A percentile compares a stretch with the other conserved stretches of the same genome.
Evolutionary conservation across 2,329 filamentous ascomycete species (phyloP).

Genomic region (Boeremia exigua): DNA sequence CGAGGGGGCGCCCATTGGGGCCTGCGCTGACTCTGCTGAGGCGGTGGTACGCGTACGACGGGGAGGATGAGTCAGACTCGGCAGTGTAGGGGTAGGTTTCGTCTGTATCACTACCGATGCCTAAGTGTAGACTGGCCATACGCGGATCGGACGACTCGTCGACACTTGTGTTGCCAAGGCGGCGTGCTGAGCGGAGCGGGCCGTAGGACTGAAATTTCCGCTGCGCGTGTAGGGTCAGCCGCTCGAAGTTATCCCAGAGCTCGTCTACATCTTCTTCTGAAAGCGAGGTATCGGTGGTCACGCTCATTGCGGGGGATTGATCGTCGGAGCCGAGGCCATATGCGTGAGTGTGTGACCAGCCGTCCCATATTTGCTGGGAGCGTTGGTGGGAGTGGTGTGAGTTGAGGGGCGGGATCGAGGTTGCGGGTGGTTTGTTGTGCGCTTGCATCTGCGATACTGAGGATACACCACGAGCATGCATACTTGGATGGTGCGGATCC

Average conservation of each 20-base stretch:
- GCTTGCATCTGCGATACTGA: constrained; percentile 45
- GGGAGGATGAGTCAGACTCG: constrained; percentile 20
- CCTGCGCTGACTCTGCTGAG: constrained; percentile 35
- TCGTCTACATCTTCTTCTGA: constrained; percentile 47
- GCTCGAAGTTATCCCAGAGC: constrained; percentile 43
- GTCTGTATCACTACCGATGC: constrained; percentile 28
- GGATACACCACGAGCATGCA: constrained; percentile 44
- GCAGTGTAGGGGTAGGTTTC: constrained; percentile 30
- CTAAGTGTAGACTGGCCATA: constrained; percentile 11
- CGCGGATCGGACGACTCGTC: constrained; percentile 20
- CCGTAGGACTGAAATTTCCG: constrained; percentile 23
- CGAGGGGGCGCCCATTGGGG: constrained; percentile 40
- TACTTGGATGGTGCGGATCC: constrained; percentile 35
- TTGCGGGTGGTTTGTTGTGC: constrained; percentile 28
- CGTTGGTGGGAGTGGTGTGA: constrained; percentile 34
- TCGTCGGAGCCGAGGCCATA: constrained; percentile 41
- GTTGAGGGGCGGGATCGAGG: constrained; percentile 25
- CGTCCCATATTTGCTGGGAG: constrained; percentile 41
- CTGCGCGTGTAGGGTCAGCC: constrained; percentile 20
- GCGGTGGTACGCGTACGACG: constrained; percentile 19
- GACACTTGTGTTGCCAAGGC: constrained; percentile 20
- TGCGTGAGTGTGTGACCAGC: constrained; percentile 42
- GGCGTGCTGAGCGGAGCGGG: constrained; percentile 21
- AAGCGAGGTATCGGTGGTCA: constrained; percentile 39
- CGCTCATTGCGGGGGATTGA: constrained; percentile 39